Conservation (phyloP, 495 filamentous ascomycete species). For the Podospora australis region DNA sequence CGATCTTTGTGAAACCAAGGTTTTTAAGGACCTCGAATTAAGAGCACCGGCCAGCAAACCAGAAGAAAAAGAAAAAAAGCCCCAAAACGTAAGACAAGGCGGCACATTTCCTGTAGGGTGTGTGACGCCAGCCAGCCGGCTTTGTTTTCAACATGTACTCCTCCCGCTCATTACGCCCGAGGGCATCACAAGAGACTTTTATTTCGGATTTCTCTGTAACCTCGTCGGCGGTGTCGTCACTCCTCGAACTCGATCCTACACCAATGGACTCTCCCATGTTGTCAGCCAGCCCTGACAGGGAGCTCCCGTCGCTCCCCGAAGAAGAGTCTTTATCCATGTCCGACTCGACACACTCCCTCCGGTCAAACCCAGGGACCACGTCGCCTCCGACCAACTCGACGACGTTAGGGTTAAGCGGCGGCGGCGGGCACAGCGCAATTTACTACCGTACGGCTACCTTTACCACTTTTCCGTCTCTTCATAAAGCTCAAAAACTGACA, state of each 20-base stretch:
- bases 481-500: conserved; percentile 1
- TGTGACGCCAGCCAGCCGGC: too few species aligned
- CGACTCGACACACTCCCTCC: conserved; percentile 22
- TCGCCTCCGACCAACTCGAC: conserved; percentile 1
- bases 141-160: conserved; percentile 27
- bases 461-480: conserved; percentile 10
- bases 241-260: conserved; percentile 73
- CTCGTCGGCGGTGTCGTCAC: conserved; percentile 34
- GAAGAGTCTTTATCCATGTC: conserved; percentile 15
- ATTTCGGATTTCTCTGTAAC: conserved; percentile 15
- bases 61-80: background rate
- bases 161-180: conserved; percentile 19
- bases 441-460: conserved; percentile 49
- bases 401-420: conserved; percentile 51
- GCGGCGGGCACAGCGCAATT: conserved; percentile 46
- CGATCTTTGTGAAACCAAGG: too few species aligned
- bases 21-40: too few species aligned
- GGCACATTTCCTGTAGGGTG: too few species aligned
- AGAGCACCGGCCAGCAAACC: too few species aligned
- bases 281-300: conserved; percentile 46
- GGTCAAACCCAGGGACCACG: conserved; percentile 8
- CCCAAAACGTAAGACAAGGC: background rate
- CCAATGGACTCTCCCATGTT: conserved; percentile 59
- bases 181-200: conserved; percentile 46
- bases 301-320: conserved; percentile 42